These are phyloP conservation scores for Pyrus pyrifolia DNA, from an alignment of 306 rosid genomes.

Conservation along the genomic window DNA sequence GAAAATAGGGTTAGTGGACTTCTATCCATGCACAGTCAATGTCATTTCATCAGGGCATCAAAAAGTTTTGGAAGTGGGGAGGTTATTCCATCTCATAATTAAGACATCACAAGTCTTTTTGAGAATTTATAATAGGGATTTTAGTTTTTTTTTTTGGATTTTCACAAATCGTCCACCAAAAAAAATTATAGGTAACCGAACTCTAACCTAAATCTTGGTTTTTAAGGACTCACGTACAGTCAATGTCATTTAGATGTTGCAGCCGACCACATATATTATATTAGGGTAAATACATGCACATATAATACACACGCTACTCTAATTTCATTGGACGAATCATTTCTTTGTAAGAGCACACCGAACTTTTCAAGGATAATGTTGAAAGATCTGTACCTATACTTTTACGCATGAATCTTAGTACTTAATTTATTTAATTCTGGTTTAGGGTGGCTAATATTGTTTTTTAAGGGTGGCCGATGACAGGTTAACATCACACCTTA, in stretches of 20 bases:
- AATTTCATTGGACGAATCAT: conserved; percentile 8
- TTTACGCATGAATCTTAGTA: background rate
- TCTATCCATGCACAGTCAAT: conserved; percentile 8
- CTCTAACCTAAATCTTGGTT: too few relatives aligned
- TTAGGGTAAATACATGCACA: background rate
- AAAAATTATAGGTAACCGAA: too few relatives aligned
- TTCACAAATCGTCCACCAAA: too few relatives aligned
- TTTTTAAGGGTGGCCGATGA: conserved; percentile 9
- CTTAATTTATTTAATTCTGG: background rate
- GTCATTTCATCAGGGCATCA: background rate
- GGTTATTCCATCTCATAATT: too few relatives aligned
- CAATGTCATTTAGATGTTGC: conserved; percentile 5
- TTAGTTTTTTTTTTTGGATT: too few relatives aligned
- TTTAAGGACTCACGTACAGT: background rate
- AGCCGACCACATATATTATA: background rate
- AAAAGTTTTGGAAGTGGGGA: too few relatives aligned
- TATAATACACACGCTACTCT: background rate
- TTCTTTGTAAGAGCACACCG: background rate
- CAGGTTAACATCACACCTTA: conserved; percentile 8
- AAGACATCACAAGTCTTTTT: fast-evolving
- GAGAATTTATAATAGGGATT: too few relatives aligned
- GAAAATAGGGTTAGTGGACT: background rate
- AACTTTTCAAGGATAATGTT: background rate
- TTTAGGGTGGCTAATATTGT: conserved; percentile 11
- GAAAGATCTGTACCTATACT: background rate